phyloP scores from a whole-genome alignment of 768 basidiomycete genomes.

The Kwoniella sp. region DNA sequence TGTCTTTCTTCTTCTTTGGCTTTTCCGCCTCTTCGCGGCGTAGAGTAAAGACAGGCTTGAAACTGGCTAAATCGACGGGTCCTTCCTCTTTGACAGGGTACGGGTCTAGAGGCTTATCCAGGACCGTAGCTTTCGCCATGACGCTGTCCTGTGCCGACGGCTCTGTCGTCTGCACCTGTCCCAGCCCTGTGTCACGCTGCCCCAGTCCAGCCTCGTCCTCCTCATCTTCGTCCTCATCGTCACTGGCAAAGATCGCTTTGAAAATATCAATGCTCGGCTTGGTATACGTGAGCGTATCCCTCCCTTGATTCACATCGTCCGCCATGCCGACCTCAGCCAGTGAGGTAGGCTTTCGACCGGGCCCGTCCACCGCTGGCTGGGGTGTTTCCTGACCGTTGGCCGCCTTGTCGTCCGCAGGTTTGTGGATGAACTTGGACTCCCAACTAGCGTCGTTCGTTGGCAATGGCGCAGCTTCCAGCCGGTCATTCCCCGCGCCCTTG shows the following conservation, averaged over 20 bases:
- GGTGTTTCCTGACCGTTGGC: background rate
- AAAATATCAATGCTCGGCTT: conserved; percentile 88
- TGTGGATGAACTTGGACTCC: conserved; percentile 43
- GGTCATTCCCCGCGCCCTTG: background rate
- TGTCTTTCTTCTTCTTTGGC: conserved; percentile 54
- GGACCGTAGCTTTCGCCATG: background rate
- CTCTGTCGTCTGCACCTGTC: background rate
- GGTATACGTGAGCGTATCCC: conserved; percentile 80
- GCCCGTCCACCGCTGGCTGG: background rate
- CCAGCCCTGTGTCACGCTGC: no score
- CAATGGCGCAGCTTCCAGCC: conserved; percentile 16
- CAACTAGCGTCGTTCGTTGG: conserved; percentile 42
- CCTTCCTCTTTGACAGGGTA: conserved; percentile 38
- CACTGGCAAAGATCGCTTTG: conserved; percentile 96
- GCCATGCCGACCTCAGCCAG: conserved; percentile 81
- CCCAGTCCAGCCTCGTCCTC: conserved; percentile 54
- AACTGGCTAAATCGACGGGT: conserved; percentile 62
- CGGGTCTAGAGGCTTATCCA: conserved; percentile 5
- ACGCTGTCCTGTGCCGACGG: background rate
- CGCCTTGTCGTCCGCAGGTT: conserved; percentile 2
- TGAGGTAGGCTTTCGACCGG: conserved; percentile 29
- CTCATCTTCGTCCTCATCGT: conserved; percentile 78
- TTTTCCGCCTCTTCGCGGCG: conserved; percentile 19
- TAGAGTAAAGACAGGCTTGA: conserved; percentile 80
- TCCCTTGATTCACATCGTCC: conserved; percentile 84